phyloP scores from a whole-genome alignment of 2,329 filamentous ascomycete genomes.

The Elsinoe perseae region DNA sequence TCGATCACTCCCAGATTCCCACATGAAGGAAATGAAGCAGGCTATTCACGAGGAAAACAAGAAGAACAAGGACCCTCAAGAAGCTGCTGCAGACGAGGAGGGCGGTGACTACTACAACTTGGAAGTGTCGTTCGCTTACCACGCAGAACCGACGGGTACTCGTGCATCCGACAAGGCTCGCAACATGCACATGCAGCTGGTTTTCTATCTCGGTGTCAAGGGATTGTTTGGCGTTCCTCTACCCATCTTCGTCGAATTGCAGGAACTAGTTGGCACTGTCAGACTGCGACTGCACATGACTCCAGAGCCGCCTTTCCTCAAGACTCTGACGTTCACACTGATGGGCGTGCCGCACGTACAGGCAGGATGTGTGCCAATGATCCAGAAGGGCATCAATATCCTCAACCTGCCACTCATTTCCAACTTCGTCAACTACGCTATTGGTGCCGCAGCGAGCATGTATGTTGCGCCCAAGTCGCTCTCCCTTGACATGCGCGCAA shows the following conservation, averaged over 20 bases:
- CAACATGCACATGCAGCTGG: constrained; percentile 94
- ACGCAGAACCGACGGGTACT: constrained; percentile 65
- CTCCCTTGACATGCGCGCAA: constrained; percentile 82
- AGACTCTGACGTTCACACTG: constrained; percentile 83
- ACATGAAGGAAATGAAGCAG: constrained; percentile 74
- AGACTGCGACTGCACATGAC: constrained; percentile 76
- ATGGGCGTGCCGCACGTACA: constrained; percentile 89
- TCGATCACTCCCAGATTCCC: constrained; percentile 72
- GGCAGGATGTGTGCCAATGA: constrained; percentile 84
- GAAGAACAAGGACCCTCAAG: constrained; percentile 75
- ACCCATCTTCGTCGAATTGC: constrained; percentile 83
- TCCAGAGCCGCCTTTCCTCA: constrained; percentile 85
- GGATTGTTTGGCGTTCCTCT: constrained; percentile 83
- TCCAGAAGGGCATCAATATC: constrained; percentile 76
- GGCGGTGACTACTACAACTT: constrained; percentile 90
- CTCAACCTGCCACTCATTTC: constrained; percentile 70
- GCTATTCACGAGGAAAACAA: constrained; percentile 71
- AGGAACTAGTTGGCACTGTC: constrained; percentile 80
- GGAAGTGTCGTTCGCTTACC: constrained; percentile 84
- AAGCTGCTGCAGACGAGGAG: constrained; percentile 80
- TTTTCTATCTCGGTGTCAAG: constrained; percentile 87
- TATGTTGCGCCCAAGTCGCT: constrained; percentile 85
- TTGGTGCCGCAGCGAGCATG: constrained; percentile 76
- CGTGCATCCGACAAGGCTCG: constrained; percentile 72
- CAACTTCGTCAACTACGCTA: constrained; percentile 90